Percentiles rank a stretch among this genome's conserved stretches.
phyloP scores from a whole-genome alignment of 768 basidiomycete species.

The Lentinus tigrinus region DNA sequence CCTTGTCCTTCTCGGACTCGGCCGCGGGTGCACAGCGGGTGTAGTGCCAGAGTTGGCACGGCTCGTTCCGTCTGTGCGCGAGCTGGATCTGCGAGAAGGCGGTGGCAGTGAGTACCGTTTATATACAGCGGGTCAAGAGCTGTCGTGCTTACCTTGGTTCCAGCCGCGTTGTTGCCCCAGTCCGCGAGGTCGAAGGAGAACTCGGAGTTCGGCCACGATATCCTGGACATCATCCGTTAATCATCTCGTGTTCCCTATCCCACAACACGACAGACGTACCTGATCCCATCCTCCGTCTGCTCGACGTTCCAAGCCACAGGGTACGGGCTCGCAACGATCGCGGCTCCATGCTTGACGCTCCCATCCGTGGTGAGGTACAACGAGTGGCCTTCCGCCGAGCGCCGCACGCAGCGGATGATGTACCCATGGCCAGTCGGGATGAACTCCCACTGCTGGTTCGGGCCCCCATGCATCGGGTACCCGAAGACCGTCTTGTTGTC shows the following conservation, averaged over 20 bases:
- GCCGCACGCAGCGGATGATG: conserved; percentile 20
- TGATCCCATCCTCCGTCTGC: conserved; percentile 14
- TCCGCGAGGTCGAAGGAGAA: conserved; percentile 23
- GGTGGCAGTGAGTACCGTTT: background rate
- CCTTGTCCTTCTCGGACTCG: background rate
- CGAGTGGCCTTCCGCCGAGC: conserved; percentile 7
- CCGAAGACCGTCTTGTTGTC: conserved; percentile 25
- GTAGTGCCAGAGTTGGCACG: conserved; percentile 24
- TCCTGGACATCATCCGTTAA: conserved; percentile 5
- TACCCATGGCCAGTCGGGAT: conserved; percentile 26
- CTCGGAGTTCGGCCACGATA: conserved; percentile 25
- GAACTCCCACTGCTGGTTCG: conserved; percentile 31
- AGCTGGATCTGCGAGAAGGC: conserved; percentile 21
- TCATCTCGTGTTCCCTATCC: background rate
- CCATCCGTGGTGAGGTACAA: conserved; percentile 24
- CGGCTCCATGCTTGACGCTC: conserved; percentile 9
- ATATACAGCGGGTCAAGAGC: background rate
- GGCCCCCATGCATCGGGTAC: conserved; percentile 21
- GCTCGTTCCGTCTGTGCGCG: conserved; percentile 13
- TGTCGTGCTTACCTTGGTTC: conserved; percentile 20
- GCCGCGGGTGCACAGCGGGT: conserved; percentile 17
- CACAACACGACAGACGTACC: conserved; percentile 6
- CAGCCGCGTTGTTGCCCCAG: conserved; percentile 16
- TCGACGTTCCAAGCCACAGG: conserved; percentile 27
- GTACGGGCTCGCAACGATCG: conserved; percentile 24